Evolutionary conservation across 345 rosid genomes (phyloP).

Genomic region (Euclidium syriacum): DNA sequence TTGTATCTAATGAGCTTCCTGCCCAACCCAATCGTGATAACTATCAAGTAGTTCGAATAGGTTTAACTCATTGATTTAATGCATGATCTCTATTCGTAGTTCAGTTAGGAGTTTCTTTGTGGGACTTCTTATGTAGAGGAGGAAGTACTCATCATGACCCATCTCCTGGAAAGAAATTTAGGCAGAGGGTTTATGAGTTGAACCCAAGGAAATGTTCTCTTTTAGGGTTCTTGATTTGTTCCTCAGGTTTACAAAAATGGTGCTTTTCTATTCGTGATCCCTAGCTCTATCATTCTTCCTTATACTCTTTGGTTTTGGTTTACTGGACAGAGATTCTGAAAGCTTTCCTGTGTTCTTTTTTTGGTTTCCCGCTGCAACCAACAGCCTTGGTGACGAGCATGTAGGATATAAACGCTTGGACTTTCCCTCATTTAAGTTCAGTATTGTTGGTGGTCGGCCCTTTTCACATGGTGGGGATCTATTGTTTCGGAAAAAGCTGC

Average conservation of each 20-base stretch:
- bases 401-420: slow-evolving; percentile 68
- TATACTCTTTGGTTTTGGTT: background rate
- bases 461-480: slow-evolving; percentile 75
- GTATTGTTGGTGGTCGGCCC: slow-evolving; percentile 86
- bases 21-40: background rate
- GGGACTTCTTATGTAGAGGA: background rate
- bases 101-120: background rate
- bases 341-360: background rate
- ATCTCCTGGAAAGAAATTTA: background rate
- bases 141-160: background rate
- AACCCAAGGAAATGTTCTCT: background rate
- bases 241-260: background rate
- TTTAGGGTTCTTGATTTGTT: background rate
- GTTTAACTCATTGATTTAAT: background rate
- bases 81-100: background rate
- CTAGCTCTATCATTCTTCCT: background rate
- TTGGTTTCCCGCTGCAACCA: slow-evolving; percentile 12
- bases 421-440: slow-evolving; percentile 60
- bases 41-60: background rate
- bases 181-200: background rate
- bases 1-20: background rate
- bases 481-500: slow-evolving; percentile 51
- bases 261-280: background rate
- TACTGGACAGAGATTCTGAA: background rate
- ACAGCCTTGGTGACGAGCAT: slow-evolving; percentile 81